Percentiles rank a stretch among this genome's conserved stretches.
phyloP scores from a whole-genome alignment of 2,329 filamentous ascomycete species.

The Alternaria atra region DNA sequence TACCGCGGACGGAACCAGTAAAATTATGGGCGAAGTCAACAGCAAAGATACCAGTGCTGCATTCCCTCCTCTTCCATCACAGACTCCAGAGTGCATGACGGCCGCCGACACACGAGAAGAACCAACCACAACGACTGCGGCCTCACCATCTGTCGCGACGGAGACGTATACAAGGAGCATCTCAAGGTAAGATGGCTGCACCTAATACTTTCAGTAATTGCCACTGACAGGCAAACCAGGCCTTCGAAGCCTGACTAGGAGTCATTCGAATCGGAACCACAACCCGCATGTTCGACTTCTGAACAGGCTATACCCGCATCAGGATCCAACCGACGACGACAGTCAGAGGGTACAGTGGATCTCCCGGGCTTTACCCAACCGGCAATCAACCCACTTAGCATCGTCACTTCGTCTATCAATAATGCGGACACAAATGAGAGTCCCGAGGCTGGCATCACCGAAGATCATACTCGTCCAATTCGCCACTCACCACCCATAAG shows the following conservation, averaged over 20 bases:
- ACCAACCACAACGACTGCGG: not conserved
- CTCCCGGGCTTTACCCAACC: not conserved
- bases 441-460: no score
- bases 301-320: not conserved
- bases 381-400: not conserved
- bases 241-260: constrained; percentile 1
- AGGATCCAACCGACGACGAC: not conserved
- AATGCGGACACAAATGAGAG: not conserved
- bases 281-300: not conserved
- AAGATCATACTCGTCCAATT: not conserved
- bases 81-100: not conserved
- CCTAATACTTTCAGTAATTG: not conserved
- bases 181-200: not conserved
- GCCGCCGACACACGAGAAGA: not conserved
- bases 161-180: not conserved
- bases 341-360: not conserved
- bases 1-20: no score
- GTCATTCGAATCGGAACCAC: not conserved
- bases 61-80: not conserved
- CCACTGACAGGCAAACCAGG: not conserved
- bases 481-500: not conserved
- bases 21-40: no score
- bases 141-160: not conserved
- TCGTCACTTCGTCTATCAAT: not conserved
- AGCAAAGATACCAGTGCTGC: no score